These are phyloP conservation scores for Aspergillaceae sp. DNA, from an alignment of 2,329 filamentous ascomycete genomes.

Conservation along the genomic window DNA sequence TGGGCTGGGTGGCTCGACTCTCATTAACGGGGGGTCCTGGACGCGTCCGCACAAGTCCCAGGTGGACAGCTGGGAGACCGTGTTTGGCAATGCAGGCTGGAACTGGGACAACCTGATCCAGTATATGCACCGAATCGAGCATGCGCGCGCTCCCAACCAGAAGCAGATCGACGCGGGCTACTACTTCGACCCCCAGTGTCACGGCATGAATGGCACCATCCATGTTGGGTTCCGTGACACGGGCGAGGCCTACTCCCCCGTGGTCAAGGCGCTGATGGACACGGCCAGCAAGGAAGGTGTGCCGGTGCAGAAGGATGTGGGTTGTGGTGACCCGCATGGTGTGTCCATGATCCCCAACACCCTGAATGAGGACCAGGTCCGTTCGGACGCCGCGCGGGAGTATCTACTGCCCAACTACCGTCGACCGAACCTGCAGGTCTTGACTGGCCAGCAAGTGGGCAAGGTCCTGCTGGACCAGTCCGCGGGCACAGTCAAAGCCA, in stretches of 20 bases:
- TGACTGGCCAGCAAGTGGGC: conserved; percentile 19
- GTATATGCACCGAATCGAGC: conserved; percentile 40
- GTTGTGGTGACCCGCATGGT: conserved; percentile 20
- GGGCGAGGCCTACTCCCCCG: conserved; percentile 12
- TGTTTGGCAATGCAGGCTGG: conserved; percentile 39
- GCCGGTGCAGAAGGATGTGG: conserved; percentile 13
- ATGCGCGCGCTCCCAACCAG: conserved; percentile 10
- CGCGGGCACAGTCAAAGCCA: conserved; percentile 5
- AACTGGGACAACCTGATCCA: conserved; percentile 38
- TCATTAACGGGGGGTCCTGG: conserved; percentile 23
- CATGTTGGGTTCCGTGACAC: conserved; percentile 15
- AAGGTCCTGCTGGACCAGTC: conserved; percentile 14
- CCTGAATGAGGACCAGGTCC: conserved; percentile 16
- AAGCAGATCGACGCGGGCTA: conserved; percentile 15
- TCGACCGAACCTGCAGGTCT: conserved; percentile 11
- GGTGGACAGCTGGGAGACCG: conserved; percentile 20
- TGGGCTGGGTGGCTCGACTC: conserved; percentile 21
- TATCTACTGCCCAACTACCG: conserved; percentile 20
- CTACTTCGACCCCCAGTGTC: conserved; percentile 14
- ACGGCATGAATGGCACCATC: conserved; percentile 17
- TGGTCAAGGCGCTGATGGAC: conserved; percentile 18
- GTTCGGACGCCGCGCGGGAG: conserved; percentile 20
- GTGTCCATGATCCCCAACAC: conserved; percentile 23
- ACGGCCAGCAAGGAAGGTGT: conserved; percentile 6
- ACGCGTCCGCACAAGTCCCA: conserved; percentile 20